These are phyloP conservation scores for Strombidium stylifer DNA, from an alignment of 73 alveolate genomes.

Conservation along the genomic window DNA sequence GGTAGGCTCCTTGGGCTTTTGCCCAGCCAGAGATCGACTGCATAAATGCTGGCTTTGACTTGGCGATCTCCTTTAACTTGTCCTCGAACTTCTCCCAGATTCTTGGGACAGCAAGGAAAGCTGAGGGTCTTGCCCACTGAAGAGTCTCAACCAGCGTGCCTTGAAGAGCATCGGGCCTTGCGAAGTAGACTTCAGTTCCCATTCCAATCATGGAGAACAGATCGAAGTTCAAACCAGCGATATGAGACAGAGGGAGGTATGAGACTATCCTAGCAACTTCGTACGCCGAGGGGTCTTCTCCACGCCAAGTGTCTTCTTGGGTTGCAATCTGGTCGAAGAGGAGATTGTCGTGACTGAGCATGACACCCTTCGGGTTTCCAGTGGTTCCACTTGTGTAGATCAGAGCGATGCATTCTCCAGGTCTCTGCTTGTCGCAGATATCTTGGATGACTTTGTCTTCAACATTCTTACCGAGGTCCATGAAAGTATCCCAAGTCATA, in stretches of 20 bases:
- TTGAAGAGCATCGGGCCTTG: conserved; percentile 57
- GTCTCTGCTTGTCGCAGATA: conserved; percentile 36
- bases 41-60: conserved; percentile 11
- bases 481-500: conserved; percentile 18
- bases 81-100: conserved; percentile 78
- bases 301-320: neutral
- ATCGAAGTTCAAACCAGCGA: conserved; percentile 56
- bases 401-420: conserved; percentile 50
- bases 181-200: conserved; percentile 49
- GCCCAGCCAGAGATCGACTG: conserved; percentile 65
- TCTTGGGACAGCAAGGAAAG: conserved; percentile 73
- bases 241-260: conserved; percentile 64
- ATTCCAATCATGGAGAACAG: conserved; percentile 2
- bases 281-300: neutral
- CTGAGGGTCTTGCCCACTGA: conserved; percentile 59
- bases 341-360: conserved; percentile 51
- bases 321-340: neutral
- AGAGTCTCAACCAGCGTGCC: conserved; percentile 57
- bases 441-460: conserved; percentile 38
- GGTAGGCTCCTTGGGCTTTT: conserved; percentile 38
- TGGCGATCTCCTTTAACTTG: conserved; percentile 40
- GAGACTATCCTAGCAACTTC: conserved; percentile 63
- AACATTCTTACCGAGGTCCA: conserved; percentile 29
- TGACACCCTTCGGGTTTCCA: conserved; percentile 64
- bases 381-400: conserved; percentile 63